Conservation (phyloP, 2,329 filamentous ascomycete genomes). For the Hysterium pulicare region DNA sequence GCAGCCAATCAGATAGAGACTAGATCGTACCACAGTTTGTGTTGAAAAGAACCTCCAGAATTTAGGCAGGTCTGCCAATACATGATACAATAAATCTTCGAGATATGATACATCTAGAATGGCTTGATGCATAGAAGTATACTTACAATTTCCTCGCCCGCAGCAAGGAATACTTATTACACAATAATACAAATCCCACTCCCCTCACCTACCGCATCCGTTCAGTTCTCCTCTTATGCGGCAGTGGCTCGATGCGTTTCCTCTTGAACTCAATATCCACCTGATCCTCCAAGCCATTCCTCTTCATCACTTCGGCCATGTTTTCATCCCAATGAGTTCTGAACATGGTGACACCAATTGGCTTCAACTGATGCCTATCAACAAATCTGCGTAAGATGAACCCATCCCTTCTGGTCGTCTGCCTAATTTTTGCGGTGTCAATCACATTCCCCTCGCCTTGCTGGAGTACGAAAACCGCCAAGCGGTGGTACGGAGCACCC, state of each 20-base stretch:
- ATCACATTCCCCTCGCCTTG: slow-evolving; percentile 57
- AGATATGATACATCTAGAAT: slow-evolving; percentile 8
- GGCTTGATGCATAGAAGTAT: slow-evolving; percentile 1
- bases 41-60: no score
- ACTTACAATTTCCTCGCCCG: slow-evolving; percentile 1
- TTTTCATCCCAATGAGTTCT: slow-evolving; percentile 84
- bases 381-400: slow-evolving; percentile 76
- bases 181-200: slow-evolving; percentile 10
- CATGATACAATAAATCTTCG: no score
- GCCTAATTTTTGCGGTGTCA: slow-evolving; percentile 60
- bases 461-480: slow-evolving; percentile 79
- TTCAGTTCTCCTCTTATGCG: slow-evolving; percentile 58
- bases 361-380: slow-evolving; percentile 63
- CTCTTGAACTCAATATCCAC: slow-evolving; percentile 81
- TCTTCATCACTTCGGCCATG: slow-evolving; percentile 82
- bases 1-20: no score
- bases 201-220: slow-evolving; percentile 40
- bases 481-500: slow-evolving; percentile 85
- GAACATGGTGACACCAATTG: slow-evolving; percentile 85
- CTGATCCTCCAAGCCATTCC: slow-evolving; percentile 65
- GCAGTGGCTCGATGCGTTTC: slow-evolving; percentile 67
- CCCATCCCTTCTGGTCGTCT: slow-evolving; percentile 63
- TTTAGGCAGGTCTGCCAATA: no score
- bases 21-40: no score
- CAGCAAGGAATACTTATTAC: slow-evolving; percentile 11